Evolutionary conservation across 345 rosid species (phyloP).

Genomic region (Salix arbutifolia): DNA sequence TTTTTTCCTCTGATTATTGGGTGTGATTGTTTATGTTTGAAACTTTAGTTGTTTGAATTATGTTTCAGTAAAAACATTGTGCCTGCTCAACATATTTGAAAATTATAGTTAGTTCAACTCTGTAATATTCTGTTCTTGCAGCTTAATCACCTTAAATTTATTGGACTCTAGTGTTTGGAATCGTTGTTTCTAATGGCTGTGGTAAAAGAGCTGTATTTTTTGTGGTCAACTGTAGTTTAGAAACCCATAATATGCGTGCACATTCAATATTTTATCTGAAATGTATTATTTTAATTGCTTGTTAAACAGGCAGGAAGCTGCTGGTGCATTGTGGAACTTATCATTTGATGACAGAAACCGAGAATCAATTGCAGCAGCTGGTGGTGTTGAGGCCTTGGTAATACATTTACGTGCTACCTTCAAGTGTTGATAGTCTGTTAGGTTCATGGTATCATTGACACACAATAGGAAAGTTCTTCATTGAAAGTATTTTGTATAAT

Average conservation of each 20-base stretch:
- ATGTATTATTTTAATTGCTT: constrained; percentile 9
- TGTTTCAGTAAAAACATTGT: neutral
- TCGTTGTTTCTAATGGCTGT: neutral
- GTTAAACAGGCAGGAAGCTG: constrained; percentile 36
- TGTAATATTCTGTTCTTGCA: neutral
- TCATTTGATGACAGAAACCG: constrained; percentile 43
- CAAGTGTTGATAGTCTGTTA: neutral
- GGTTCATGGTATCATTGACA: neutral
- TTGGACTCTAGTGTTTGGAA: neutral
- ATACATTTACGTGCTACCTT: neutral
- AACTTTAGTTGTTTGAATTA: neutral
- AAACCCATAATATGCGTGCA: neutral
- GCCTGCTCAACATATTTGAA: neutral
- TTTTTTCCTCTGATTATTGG: neutral
- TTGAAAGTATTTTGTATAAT: neutral
- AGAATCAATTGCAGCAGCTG: constrained; percentile 39
- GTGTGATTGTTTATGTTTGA: neutral
- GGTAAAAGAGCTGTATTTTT: neutral
- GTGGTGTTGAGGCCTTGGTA: constrained; percentile 41
- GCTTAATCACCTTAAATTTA: neutral
- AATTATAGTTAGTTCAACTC: neutral
- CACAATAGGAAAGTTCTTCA: constrained; percentile 6
- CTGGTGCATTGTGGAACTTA: constrained; percentile 45
- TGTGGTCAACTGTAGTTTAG: neutral
- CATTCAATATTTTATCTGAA: neutral